Percentiles rank a stretch among this genome's conserved stretches.
phyloP scores from a whole-genome alignment of 805 yeast species.

The Lipomyces spencermartinsiae region DNA sequence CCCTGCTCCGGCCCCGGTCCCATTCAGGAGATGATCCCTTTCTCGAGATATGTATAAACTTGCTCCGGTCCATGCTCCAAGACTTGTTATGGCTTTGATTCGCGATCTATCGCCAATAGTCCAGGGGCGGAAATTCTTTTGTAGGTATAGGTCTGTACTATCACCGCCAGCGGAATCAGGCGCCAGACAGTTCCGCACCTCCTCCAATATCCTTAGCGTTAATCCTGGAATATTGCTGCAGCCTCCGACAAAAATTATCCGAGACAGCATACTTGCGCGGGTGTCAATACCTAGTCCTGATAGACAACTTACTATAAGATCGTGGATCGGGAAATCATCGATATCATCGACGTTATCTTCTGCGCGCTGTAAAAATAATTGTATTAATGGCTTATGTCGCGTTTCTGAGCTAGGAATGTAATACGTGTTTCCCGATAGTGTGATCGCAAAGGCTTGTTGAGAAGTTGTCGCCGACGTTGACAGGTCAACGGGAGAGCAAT shows the following conservation, averaged over 20 bases:
- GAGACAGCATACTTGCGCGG: constrained; percentile 18
- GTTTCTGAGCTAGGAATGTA: constrained; percentile 22
- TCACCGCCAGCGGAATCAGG: neutral
- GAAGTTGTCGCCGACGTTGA: neutral
- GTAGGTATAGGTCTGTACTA: neutral
- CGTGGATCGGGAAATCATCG: constrained; percentile 22
- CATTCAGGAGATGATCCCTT: constrained; percentile 17
- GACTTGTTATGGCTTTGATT: constrained; percentile 17
- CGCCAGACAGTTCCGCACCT: constrained; percentile 9
- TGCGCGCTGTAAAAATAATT: constrained; percentile 20
- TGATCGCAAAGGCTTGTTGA: constrained; percentile 20
- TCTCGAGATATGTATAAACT: constrained; percentile 29
- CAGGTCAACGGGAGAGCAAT: constrained; percentile 6
- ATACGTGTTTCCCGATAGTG: constrained; percentile 6
- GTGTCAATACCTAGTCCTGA: constrained; percentile 14
- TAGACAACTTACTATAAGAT: constrained; percentile 15
- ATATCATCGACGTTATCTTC: constrained; percentile 22
- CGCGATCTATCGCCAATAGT: neutral
- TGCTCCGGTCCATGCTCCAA: constrained; percentile 38
- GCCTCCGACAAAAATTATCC: constrained; percentile 28
- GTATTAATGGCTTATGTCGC: constrained; percentile 18
- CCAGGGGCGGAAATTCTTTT: constrained; percentile 6
- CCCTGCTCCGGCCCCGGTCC: neutral
- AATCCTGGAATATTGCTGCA: constrained; percentile 29
- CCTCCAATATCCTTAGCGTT: constrained; percentile 17